phyloP scores from a whole-genome alignment of 202 grass and related monocot species.

The Eragrostis tef region DNA sequence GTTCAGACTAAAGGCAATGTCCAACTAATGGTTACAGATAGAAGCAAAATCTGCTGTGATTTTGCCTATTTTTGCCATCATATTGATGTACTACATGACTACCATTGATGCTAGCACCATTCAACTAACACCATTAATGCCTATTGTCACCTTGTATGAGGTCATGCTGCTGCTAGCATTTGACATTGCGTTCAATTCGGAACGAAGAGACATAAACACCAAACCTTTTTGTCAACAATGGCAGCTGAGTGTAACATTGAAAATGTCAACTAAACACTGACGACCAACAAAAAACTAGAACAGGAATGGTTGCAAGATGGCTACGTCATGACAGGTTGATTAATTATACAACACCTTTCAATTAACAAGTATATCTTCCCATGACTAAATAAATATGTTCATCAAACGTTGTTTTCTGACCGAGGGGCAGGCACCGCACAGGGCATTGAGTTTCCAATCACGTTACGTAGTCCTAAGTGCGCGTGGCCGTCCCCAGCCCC shows the following conservation, averaged over 20 bases:
- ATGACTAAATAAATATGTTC: background rate
- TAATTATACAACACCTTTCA: background rate
- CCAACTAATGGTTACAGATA: too few relatives aligned
- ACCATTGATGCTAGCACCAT: conserved; percentile 4
- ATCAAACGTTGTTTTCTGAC: too few relatives aligned
- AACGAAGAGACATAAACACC: background rate
- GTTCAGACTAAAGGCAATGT: background rate
- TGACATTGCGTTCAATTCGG: background rate
- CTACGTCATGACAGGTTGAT: background rate
- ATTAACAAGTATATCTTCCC: conserved; percentile 5
- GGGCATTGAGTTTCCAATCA: conserved; percentile 36
- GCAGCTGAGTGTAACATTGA: conserved; percentile 8
- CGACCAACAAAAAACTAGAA: conserved; percentile 1
- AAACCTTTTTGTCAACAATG: conserved; percentile 1
- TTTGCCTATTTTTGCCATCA: background rate
- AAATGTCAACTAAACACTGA: background rate
- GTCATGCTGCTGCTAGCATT: background rate
- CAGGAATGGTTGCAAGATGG: conserved; percentile 17
- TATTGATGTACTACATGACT: background rate
- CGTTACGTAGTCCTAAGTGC: background rate
- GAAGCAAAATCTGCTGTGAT: too few relatives aligned
- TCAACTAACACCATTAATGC: background rate
- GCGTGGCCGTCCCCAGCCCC: background rate
- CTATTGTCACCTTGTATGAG: background rate
- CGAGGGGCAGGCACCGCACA: too few relatives aligned